A percentile compares a stretch with the other conserved stretches of the same genome.
phyloP scores from a whole-genome alignment of 352 stramenopile genomes.

The Blastocystis sp. region DNA sequence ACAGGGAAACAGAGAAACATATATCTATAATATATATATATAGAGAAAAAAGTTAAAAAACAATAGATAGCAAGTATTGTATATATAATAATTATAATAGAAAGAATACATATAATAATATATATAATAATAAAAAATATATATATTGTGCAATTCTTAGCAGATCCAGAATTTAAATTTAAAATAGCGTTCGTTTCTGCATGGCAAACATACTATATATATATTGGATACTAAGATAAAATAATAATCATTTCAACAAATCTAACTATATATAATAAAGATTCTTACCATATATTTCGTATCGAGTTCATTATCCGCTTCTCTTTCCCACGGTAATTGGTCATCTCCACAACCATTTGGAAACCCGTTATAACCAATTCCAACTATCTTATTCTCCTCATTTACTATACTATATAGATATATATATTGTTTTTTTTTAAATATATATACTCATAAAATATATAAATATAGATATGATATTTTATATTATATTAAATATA shows the following conservation, averaged over 20 bases:
- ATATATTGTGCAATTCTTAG: conserved; percentile 64
- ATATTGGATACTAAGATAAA: conserved; percentile 38
- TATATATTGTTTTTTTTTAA: too few species aligned
- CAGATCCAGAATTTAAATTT: conserved; percentile 82
- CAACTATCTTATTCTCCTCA: conserved; percentile 76
- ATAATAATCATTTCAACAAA: neutral
- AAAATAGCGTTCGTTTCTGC: conserved; percentile 96
- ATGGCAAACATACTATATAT: conserved; percentile 95
- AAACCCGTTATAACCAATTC: conserved; percentile 95
- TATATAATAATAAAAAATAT: neutral
- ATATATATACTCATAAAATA: too few species aligned
- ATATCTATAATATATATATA: conserved; percentile 56
- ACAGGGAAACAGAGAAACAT: conserved; percentile 90
- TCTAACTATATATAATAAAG: neutral
- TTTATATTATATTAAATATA: too few species aligned
- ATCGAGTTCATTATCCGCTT: conserved; percentile 58
- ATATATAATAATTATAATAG: neutral
- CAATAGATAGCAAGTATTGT: neutral
- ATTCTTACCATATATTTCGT: conserved; percentile 70
- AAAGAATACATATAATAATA: neutral
- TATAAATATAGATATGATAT: too few species aligned
- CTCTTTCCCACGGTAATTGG: conserved; percentile 69
- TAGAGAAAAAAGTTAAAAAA: too few species aligned
- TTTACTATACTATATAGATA: conserved; percentile 69
- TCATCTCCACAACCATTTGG: conserved; percentile 78